Base-by-base conservation (phyloP, 202 grass and related monocot genomes). In the Digitaria exilis region DNA sequence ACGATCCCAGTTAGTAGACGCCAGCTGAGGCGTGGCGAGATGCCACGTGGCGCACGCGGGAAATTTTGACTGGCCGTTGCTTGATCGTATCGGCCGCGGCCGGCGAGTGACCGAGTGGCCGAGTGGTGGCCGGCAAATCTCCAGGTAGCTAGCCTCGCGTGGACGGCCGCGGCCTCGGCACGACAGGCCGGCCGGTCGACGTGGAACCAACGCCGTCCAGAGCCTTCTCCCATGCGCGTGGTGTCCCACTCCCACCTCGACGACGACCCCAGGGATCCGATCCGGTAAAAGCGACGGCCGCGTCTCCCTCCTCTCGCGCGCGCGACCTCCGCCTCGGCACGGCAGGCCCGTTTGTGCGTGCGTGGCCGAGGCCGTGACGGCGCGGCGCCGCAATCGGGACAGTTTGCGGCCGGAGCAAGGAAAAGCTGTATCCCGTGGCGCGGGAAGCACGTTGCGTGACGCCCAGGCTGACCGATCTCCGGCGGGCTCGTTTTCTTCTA, bases 81-180 rank as follows among this genome's bases (percentile, higher is more conserved):
- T 72, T 54, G 5, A 1, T 13, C n/a, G 10, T 7, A 7, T 25
- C 57, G 24, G 9, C 15, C 41, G 18, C 49, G 48, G 46, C 32
- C n/a, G n/a, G n/a, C n/a, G n/a, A n/a, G n/a, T n/a, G n/a, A n/a
- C n/a, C n/a, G n/a, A n/a, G 3, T 16, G 4, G 6, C 7, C 25
- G 42, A 39, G 65, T 78, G 58, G 28, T 70, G 65, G 79, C 79
- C 37, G 65, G 79, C 65, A 59, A 50, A 85, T 28, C 56, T 72
- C 75, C 83, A 72, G 78, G 50, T 69, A 50, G 9, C 31, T n/a
- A n/a, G 17, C 35, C 22, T 59, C 37, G 52, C 49, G 64, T 69
- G 49, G 64, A 31, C 78, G 77, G 30, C 62, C 44, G 31, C 61
- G 37, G 21, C 35, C 8, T 77, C 56, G 45, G 19, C 65, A 69